phyloP scores from a whole-genome alignment of 768 basidiomycete species.

The Russula sp. region DNA sequence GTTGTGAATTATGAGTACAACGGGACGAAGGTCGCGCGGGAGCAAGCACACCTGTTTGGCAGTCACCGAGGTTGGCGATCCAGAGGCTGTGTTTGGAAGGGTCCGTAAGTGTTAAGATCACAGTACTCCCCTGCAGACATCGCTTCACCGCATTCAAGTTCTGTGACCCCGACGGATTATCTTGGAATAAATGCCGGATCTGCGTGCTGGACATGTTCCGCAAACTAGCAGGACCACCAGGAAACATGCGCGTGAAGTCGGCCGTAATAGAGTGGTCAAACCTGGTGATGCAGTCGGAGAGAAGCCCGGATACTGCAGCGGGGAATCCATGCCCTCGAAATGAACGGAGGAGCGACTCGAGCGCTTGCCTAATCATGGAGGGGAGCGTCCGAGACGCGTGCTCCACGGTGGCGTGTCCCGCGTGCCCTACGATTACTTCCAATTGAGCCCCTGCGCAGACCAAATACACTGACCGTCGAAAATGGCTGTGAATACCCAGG shows the following conservation, averaged over 20 bases:
- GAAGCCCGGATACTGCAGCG: conserved; percentile 33
- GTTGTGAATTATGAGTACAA: not conserved
- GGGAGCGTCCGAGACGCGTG: conserved; percentile 37
- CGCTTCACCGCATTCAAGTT: conserved; percentile 61
- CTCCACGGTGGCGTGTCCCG: conserved; percentile 42
- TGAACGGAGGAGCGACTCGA: conserved; percentile 31
- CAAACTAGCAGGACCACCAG: conserved; percentile 47
- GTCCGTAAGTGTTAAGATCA: conserved; percentile 65
- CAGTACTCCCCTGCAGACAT: conserved; percentile 77
- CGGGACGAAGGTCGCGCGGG: not conserved
- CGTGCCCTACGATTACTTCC: conserved; percentile 34
- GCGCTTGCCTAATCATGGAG: conserved; percentile 32
- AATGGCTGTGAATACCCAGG: conserved; percentile 39
- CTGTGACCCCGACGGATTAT: conserved; percentile 46
- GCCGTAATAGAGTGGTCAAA: conserved; percentile 39
- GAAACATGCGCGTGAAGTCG: conserved; percentile 39
- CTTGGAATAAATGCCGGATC: conserved; percentile 56
- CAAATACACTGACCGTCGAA: conserved; percentile 36
- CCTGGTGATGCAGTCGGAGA: conserved; percentile 33
- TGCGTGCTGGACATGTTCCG: conserved; percentile 38
- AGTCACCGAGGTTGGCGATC: conserved; percentile 78
- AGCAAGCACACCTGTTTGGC: conserved; percentile 55
- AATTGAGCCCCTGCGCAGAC: not conserved
- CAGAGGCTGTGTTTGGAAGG: conserved; percentile 62
- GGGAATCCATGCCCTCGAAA: conserved; percentile 24